These are phyloP conservation scores for Nitzschia putrida DNA, from an alignment of 108 stramenopile species.

Conservation along the genomic window DNA sequence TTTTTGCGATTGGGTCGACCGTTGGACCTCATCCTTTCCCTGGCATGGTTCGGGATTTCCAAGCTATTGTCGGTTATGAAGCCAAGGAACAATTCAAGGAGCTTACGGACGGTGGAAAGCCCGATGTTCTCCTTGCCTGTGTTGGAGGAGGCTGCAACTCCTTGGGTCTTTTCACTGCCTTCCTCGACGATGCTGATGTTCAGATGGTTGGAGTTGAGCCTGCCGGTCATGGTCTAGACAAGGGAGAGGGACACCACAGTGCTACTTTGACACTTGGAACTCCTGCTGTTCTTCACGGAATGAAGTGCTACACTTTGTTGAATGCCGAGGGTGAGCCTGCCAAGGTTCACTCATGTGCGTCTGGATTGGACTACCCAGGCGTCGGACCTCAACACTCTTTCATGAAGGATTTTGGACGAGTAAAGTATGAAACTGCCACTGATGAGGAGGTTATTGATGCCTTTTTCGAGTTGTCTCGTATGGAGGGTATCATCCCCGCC, in stretches of 20 bases:
- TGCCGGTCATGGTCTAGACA: conserved; percentile 85
- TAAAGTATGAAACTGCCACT: conserved; percentile 82
- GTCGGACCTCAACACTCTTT: conserved; percentile 95
- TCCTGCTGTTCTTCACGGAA: conserved; percentile 95
- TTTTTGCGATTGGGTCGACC: conserved; percentile 94
- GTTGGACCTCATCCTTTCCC: conserved; percentile 98
- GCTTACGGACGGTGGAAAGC: conserved; percentile 72
- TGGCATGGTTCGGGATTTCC: conserved; percentile 94
- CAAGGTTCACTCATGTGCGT: conserved; percentile 91
- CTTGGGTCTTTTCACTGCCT: conserved; percentile 92
- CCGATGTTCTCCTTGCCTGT: conserved; percentile 93
- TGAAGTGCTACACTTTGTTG: conserved; percentile 89
- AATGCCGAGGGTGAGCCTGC: conserved; percentile 82
- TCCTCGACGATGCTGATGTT: conserved; percentile 80
- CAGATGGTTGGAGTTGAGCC: conserved; percentile 90
- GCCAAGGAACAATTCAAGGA: conserved; percentile 81
- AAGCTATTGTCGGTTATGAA: conserved; percentile 87
- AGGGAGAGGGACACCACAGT: conserved; percentile 79
- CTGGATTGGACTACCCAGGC: conserved; percentile 95
- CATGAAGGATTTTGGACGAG: conserved; percentile 90
- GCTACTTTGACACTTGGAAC: conserved; percentile 89
- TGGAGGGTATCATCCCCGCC: conserved; percentile 95
- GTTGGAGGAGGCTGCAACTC: conserved; percentile 97
- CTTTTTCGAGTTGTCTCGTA: conserved; percentile 78
- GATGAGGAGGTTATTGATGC: conserved; percentile 94